Conservation (phyloP, 805 yeast genomes). For the Wickerhamomyces subpelliculosus region DNA sequence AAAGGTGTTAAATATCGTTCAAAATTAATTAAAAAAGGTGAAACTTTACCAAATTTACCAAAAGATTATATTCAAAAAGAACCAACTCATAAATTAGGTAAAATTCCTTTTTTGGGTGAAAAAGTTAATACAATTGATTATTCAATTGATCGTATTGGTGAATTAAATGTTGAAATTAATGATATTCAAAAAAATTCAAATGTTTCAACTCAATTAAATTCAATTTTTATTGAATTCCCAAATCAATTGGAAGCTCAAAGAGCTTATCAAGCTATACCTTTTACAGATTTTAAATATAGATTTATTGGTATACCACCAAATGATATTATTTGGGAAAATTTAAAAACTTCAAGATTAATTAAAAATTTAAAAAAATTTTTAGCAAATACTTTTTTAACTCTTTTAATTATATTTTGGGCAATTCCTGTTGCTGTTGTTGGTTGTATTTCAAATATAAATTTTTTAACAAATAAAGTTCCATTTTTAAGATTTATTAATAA, state of each 20-base stretch:
- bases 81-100: slow-evolving; percentile 71
- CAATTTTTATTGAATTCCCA: slow-evolving; percentile 77
- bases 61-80: slow-evolving; percentile 72
- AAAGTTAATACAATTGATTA: slow-evolving; percentile 82
- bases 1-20: slow-evolving; percentile 52
- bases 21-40: slow-evolving; percentile 52
- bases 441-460: slow-evolving; percentile 79
- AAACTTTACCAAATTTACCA: slow-evolving; percentile 45
- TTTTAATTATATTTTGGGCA: slow-evolving; percentile 84
- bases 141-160: slow-evolving; percentile 58
- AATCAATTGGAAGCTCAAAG: slow-evolving; percentile 83
- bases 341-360: slow-evolving; percentile 48
- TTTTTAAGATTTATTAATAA: slow-evolving; percentile 73
- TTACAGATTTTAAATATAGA: slow-evolving; percentile 35
- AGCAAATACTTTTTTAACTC: slow-evolving; percentile 58
- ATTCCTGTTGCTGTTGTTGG: slow-evolving; percentile 98
- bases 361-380: slow-evolving; percentile 50
- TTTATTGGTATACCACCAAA: slow-evolving; percentile 67
- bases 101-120: slow-evolving; percentile 61
- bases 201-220: slow-evolving; percentile 45
- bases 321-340: slow-evolving; percentile 80
- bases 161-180: slow-evolving; percentile 59
- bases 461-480: slow-evolving; percentile 59
- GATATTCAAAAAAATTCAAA: slow-evolving; percentile 48
- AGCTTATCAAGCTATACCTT: slow-evolving; percentile 78